Conservation (phyloP, 2,329 filamentous ascomycete genomes). For the Xylariaceae sp. region DNA sequence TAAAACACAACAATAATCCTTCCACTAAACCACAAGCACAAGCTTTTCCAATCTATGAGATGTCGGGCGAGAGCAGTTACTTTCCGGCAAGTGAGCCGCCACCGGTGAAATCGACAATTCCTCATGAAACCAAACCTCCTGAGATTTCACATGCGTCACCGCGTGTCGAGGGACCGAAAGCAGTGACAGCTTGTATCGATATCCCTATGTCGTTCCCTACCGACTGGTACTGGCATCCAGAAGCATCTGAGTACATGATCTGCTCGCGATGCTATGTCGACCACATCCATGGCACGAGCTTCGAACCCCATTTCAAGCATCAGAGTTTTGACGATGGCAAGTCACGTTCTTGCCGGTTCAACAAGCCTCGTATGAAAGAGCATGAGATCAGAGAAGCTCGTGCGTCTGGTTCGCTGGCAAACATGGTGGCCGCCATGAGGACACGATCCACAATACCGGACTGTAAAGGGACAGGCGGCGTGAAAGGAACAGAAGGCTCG, state of each 20-base stretch:
- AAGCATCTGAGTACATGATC: constrained; percentile 32
- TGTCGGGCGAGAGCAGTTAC: neutral
- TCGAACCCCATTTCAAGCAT: constrained; percentile 29
- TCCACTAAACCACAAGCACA: neutral
- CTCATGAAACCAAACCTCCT: neutral
- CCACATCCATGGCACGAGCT: constrained; percentile 30
- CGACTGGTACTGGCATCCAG: constrained; percentile 36
- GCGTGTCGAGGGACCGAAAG: constrained; percentile 3
- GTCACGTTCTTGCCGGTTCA: constrained; percentile 28
- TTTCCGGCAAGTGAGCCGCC: neutral
- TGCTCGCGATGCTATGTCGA: constrained; percentile 41
- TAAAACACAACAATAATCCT: neutral
- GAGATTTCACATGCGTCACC: neutral
- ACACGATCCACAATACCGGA: constrained; percentile 15
- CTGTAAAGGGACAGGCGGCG: constrained; percentile 18
- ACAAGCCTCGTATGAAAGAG: constrained; percentile 32
- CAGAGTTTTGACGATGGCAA: constrained; percentile 20
- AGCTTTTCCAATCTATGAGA: neutral
- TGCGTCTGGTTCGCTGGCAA: constrained; percentile 21
- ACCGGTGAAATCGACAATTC: neutral
- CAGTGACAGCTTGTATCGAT: constrained; percentile 29
- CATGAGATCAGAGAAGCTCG: constrained; percentile 33
- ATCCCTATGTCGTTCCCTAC: constrained; percentile 26
- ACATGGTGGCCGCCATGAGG: constrained; percentile 29
- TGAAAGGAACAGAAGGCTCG: constrained; percentile 7